Evolutionary conservation across 2,329 filamentous ascomycete species (phyloP).

Genomic region (Hymenoscyphus repandus): DNA sequence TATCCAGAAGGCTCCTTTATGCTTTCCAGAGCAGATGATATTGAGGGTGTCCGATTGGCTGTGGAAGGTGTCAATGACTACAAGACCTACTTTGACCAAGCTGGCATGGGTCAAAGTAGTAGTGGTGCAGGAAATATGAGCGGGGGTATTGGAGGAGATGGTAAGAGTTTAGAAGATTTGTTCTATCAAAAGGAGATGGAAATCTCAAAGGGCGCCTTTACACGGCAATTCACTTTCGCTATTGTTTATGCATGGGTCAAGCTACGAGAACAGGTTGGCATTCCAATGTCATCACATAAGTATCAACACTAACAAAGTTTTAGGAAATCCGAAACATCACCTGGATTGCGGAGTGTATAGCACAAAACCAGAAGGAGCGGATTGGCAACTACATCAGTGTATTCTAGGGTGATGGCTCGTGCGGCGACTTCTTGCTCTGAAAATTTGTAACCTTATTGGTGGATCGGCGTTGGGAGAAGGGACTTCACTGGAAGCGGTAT

Average conservation of each 20-base stretch:
- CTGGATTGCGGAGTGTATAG: conserved; percentile 99
- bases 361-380: conserved; percentile 98
- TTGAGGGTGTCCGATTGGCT: conserved; percentile 87
- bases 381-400: conserved; percentile 99
- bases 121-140: conserved; percentile 77
- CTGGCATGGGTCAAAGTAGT: conserved; percentile 70
- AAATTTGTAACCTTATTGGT: conserved; percentile 25
- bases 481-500: conserved; percentile 11
- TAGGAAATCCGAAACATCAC: conserved; percentile 99
- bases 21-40: conserved; percentile 90
- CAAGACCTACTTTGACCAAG: conserved; percentile 92
- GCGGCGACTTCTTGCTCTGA: conserved; percentile 12
- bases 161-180: conserved; percentile 89
- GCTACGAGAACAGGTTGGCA: conserved; percentile 84
- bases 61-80: conserved; percentile 93
- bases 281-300: background rate
- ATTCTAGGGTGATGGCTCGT: conserved; percentile 51
- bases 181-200: conserved; percentile 99
- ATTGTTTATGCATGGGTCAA: conserved; percentile 98
- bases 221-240: conserved; percentile 88
- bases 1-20: conserved; percentile 94
- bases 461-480: conserved; percentile 27
- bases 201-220: conserved; percentile 91
- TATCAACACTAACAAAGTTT: conserved; percentile 30
- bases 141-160: conserved; percentile 71